Base-by-base conservation (phyloP, 2,329 filamentous ascomycete species). In the Periglandula ipomoeae region DNA sequence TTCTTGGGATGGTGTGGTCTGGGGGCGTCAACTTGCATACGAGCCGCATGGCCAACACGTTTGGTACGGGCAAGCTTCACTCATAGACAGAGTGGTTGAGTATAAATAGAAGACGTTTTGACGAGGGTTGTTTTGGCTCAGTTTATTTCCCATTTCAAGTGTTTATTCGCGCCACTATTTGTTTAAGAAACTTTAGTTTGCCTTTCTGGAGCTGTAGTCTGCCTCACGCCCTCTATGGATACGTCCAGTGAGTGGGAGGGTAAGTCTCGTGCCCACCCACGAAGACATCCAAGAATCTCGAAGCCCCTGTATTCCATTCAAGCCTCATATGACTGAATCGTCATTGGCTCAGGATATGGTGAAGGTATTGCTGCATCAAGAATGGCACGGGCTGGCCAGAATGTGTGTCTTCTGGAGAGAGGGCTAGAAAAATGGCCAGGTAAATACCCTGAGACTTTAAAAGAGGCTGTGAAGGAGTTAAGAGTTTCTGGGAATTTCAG, bases 301-400 rank as follows among this genome's bases (percentile, higher is more conserved):
- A 74, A 71, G 50, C 72, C 76, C 0, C 71, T 82, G 11, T 74
- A 81, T 58, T 64, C 81, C 23, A 73, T 84, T 59, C 70, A 74
- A 23, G 65, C 68, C 48, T 62, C 61, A 0, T 86, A 87, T 55
- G 82, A 86, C 63, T 76, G 76, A 35, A 73, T 87, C 10, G 79
- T 86, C 26, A 78, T 86, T 50, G 82, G 83, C 1, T 84, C 81
- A 9, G 83, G 83, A 1, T 87, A 86, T 60, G 83, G 83, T 22
- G 82, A 80, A 35, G 78, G 75, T 22, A 76, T 86, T 19, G 82
- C 82, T 3, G 82, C 82, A 0, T 78, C 79, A 20, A 72, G 81
- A 10, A 79, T 85, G 73, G 76, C 81, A 3, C 72, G 82, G 47
- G 61, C 60, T 1, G 56, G 71, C 2, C 71, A 82, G 58, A 73